A percentile compares a stretch with the other conserved stretches of the same genome.
Evolutionary conservation across 2,329 filamentous ascomycete genomes (phyloP).

Genomic region (Didymella pomorum): DNA sequence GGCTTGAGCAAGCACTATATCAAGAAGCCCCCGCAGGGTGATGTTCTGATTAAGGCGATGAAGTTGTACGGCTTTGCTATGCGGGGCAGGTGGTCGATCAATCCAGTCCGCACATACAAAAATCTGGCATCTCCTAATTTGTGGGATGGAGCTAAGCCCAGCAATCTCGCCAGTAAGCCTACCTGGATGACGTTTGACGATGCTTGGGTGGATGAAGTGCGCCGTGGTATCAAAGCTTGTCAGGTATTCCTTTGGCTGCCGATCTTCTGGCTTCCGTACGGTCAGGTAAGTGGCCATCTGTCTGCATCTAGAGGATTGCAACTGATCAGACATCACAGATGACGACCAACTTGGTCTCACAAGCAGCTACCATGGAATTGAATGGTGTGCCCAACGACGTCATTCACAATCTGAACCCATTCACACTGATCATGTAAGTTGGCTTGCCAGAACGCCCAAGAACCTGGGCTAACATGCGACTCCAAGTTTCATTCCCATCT

Average conservation of each 20-base stretch:
- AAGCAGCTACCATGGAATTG: slow-evolving; percentile 61
- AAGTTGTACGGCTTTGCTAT: slow-evolving; percentile 66
- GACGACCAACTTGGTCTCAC: slow-evolving; percentile 64
- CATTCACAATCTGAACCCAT: slow-evolving; percentile 77
- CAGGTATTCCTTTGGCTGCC: slow-evolving; percentile 60
- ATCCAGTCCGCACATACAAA: slow-evolving; percentile 60
- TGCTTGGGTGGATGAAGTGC: slow-evolving; percentile 71
- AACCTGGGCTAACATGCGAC: background rate
- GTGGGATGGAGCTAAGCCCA: slow-evolving; percentile 67
- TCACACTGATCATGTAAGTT: slow-evolving; percentile 71
- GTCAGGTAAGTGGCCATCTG: slow-evolving; percentile 42
- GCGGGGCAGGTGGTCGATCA: slow-evolving; percentile 67
- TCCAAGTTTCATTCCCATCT: slow-evolving; percentile 65
- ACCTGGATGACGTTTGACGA: slow-evolving; percentile 83
- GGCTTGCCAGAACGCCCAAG: background rate
- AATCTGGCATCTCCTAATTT: slow-evolving; percentile 54
- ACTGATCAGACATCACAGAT: slow-evolving; percentile 54
- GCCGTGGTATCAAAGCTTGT: slow-evolving; percentile 34
- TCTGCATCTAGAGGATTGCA: background rate
- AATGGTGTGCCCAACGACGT: slow-evolving; percentile 78
- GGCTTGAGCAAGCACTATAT: slow-evolving; percentile 37
- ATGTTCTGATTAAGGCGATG: slow-evolving; percentile 72
- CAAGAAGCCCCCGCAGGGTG: slow-evolving; percentile 70
- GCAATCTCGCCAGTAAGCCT: slow-evolving; percentile 64
- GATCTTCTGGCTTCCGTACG: slow-evolving; percentile 64